phyloP scores from a whole-genome alignment of 2,329 filamentous ascomycete species.

The Cercospora sp. region DNA sequence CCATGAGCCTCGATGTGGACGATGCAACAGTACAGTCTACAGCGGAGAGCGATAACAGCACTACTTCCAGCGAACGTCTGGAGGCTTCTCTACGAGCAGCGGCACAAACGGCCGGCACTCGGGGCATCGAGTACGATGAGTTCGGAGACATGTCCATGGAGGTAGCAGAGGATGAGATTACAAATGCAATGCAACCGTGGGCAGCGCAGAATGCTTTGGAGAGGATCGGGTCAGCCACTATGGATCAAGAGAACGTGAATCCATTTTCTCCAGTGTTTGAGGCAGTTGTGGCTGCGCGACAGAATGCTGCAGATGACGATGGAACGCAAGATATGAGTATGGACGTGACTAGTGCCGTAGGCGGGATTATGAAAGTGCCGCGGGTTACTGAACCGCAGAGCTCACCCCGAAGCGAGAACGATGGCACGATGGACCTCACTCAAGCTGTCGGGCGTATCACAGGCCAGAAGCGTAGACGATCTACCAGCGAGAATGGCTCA shows the following conservation, averaged over 20 bases:
- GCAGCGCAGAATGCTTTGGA: slow-evolving; percentile 54
- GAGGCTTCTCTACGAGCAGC: slow-evolving; percentile 79
- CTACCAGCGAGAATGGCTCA: slow-evolving; percentile 42
- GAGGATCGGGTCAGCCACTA: slow-evolving; percentile 28
- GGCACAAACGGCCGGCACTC: slow-evolving; percentile 71
- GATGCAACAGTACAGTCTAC: slow-evolving; percentile 50
- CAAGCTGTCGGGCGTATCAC: slow-evolving; percentile 56
- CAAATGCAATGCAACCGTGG: slow-evolving; percentile 74
- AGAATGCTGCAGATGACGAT: slow-evolving; percentile 39
- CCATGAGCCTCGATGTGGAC: slow-evolving; percentile 71
- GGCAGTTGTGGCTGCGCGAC: slow-evolving; percentile 34
- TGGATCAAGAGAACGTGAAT: slow-evolving; percentile 54
- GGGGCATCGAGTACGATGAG: slow-evolving; percentile 62
- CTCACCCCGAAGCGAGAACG: slow-evolving; percentile 42
- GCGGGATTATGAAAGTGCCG: slow-evolving; percentile 67
- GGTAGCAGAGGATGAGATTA: slow-evolving; percentile 65
- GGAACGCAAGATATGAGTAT: slow-evolving; percentile 75
- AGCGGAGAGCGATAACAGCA: slow-evolving; percentile 49
- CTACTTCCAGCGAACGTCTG: slow-evolving; percentile 69
- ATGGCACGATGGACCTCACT: slow-evolving; percentile 59
- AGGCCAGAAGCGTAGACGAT: slow-evolving; percentile 46
- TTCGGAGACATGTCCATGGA: slow-evolving; percentile 57
- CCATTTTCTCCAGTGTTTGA: slow-evolving; percentile 51
- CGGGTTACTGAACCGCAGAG: slow-evolving; percentile 35
- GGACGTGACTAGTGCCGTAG: slow-evolving; percentile 85